Base-by-base conservation (phyloP, 1,284 basidiomycete genomes). In the Cutaneotrichosporon mucoides region DNA sequence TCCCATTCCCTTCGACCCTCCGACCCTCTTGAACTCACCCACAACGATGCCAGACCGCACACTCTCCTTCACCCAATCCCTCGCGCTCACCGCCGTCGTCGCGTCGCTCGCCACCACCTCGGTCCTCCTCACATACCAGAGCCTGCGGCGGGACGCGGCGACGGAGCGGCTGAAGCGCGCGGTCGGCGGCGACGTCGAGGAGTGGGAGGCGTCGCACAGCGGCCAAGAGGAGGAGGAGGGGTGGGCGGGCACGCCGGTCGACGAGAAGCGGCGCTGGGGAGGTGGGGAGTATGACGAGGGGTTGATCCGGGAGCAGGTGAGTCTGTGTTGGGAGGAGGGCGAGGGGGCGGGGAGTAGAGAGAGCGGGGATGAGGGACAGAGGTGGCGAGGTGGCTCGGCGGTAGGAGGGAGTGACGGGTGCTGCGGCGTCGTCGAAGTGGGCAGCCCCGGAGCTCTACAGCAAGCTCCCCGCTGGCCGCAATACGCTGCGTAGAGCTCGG, bases 251-350 rank as follows among this genome's bases (percentile, higher is more conserved):
- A 56, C 53, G 2, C 59, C 58, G n/a, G 38, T 49, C 33, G 38
- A 64, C 40, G 63, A 65, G 24, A 46, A n/a, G 12, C 53, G 46
- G 35, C 53, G 59, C 15, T n/a, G 45, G 37, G 75, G 74, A 69
- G 62, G 73, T 49, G 76, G 74, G 10, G 78, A 76, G 45, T 90
- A 88, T 69, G 84, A 88, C 62, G 91, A 94, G 68, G 84, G 83
- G 35, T 81, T 95, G 38, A 84, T 92, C 58, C 81, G 85, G 57
- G 91, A 94, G 60, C 77, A 79, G 73, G 77, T 77, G 62, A 57
- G 76, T 72, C 2, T 15, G 35, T 8, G 12, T 13, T 44, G 44
- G 9, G 50, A 24, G 24, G 24, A 24, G 24, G 24, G 24, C 24
- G 24, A 24, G 24, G 24, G 24, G 24, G 24, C 24, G 24, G 24